phyloP scores from a whole-genome alignment of 1,139 yeast genomes.

The Sugiyamaella grinbergsii region DNA sequence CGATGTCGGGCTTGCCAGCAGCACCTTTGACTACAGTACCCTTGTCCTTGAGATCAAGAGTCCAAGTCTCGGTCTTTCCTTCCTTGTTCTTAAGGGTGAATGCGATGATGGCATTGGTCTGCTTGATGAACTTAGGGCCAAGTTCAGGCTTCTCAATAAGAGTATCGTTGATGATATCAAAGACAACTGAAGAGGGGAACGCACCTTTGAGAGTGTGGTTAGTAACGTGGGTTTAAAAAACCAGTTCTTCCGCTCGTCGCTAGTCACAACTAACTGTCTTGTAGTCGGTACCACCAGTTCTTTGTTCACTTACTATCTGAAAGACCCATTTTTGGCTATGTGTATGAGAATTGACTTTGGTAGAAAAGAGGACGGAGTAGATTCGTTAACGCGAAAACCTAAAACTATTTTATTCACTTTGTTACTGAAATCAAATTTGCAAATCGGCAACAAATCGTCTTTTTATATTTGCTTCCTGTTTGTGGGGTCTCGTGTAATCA shows the following conservation, averaged over 20 bases:
- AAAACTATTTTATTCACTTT: too few relatives aligned
- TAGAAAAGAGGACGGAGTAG: background rate
- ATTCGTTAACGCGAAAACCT: too few relatives aligned
- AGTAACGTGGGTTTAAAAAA: too few relatives aligned
- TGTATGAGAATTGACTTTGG: background rate
- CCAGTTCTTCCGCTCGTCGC: too few relatives aligned
- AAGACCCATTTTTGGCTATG: slow-evolving; percentile 30
- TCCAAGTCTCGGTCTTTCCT: slow-evolving; percentile 68
- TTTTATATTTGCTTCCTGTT: slow-evolving; percentile 16
- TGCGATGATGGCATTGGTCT: slow-evolving; percentile 64
- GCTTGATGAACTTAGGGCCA: slow-evolving; percentile 42
- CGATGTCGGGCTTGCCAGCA: slow-evolving; percentile 62
- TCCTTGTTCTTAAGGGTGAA: slow-evolving; percentile 71
- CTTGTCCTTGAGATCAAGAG: slow-evolving; percentile 65
- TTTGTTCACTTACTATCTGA: slow-evolving; percentile 26
- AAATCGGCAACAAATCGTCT: slow-evolving; percentile 6
- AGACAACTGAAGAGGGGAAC: slow-evolving; percentile 47
- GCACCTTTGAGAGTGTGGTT: slow-evolving; percentile 25
- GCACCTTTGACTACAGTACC: slow-evolving; percentile 56
- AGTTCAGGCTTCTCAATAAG: slow-evolving; percentile 37
- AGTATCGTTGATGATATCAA: slow-evolving; percentile 43
- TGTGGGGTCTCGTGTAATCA: slow-evolving; percentile 14
- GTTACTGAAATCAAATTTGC: too few relatives aligned
- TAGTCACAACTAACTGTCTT: too few relatives aligned
- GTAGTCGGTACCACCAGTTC: background rate